Evolutionary conservation across 768 basidiomycete genomes (phyloP), one percentile per base, ranked within the genome.

Genomic region (Boletus pseudopeckii): DNA sequence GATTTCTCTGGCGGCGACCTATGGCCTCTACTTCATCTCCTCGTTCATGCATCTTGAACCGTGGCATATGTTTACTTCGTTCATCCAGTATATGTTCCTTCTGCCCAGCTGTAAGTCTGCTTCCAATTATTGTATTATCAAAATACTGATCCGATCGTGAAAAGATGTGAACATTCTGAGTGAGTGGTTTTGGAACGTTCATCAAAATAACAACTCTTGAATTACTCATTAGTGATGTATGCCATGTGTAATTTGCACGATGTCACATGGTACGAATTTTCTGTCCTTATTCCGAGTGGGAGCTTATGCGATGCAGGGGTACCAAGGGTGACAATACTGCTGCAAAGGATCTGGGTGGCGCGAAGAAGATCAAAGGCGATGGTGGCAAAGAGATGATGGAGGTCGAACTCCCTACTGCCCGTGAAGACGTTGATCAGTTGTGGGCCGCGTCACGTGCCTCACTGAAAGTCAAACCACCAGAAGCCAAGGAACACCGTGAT

Each of bases 1-100:
- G 40, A 84, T 90, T 54, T 91, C 88, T 47, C 75, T 95, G 53
- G 72, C 83, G 58, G 80, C 85, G 63, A 85, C 92, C 53, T 87
- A 89, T 73, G 80, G 88, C 69, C 78, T 93, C 57, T 98, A 92
- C 78, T 79, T 97, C 64, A 72, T 96, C 64, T 81, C 86, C 54
- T 92, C 89, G 8, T 73, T 96, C 70, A 84, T 98, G 74, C 91
- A 95, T 62, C 72, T 92, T 36, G 95, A 98, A 68, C 95, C 94
- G 0, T 96, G 93, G 92, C 95, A 98, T 78, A 89, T 98, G 83
- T 81, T 98, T 72, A 96, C 95, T 13, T 91, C 86, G 52, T 93
- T 95, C 77, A 64, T 84, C 44, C 90, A 95, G 69, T 98, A 96
- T 72, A 80, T 97, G 79, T 90, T 97, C 78, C 80, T 94, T 60